Evolutionary conservation across 2,329 filamentous ascomycete species (phyloP), one percentile per base, ranked within the genome.

Genomic region (Aschersonia sp.): DNA sequence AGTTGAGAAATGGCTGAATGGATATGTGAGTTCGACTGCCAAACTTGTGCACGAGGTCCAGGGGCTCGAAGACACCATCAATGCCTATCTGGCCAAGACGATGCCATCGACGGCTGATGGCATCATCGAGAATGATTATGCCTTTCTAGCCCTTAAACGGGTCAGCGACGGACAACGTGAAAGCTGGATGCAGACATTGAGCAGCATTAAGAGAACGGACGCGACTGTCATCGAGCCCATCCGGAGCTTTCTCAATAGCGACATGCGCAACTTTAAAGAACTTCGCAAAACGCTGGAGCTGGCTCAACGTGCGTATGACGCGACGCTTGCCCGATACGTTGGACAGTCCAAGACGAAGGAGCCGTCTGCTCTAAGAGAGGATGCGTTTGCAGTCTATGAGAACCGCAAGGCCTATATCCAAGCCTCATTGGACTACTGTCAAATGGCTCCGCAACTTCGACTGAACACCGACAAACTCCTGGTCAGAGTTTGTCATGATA

Each of bases 371-470:
- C 71, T 98, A 48, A 77, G 92, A 50, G 92, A 98, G 63, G 92
- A 98, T 65, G 92, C 92, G 0, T 98, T 98, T 58, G 83, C 92
- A 60, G 79, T 97, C 39, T 92, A 95, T 61, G 92, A 97, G 69
- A 85, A 87, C 30, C 79, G 90, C 49, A 94, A 92, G 59, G 78
- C 81, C 32, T 98, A 98, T 62, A 72, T 97, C 42, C 90, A 88
- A 61, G 84, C 89, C 1, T 89, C 87, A 11, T 81, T 98, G 77
- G 92, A 98, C 63, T 97, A 89, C 61, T 94, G 87, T 57, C 79
- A 92, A 54, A 76, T 87, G 54, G 87, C 86, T 1, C 89, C 92
- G 1, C 87, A 95, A 62, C 67, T 97, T 43, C 81, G 92, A 44
- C 80, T 84, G 55, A 79, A 83, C 1, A 73, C 97, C 49, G 92